A percentile compares a stretch with the other conserved stretches of the same genome.
These are phyloP conservation scores for Murraya paniculata DNA, from an alignment of 345 rosid species.

Conservation along the genomic window DNA sequence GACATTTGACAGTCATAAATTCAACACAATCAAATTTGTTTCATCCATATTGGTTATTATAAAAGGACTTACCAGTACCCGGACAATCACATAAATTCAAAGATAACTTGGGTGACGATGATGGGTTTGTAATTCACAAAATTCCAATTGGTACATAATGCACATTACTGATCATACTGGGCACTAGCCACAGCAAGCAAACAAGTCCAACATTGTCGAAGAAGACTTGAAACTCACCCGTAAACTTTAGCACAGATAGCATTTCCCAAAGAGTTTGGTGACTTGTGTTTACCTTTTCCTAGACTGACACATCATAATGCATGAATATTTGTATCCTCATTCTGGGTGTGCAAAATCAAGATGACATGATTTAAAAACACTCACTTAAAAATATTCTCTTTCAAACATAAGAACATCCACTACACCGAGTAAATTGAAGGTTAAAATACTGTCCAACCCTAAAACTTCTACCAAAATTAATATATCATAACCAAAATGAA, in stretches of 20 bases:
- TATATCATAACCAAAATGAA: background rate
- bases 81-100: no score
- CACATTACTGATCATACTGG: background rate
- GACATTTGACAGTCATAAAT: no score
- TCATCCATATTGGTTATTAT: no score
- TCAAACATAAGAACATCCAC: background rate
- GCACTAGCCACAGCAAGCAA: background rate
- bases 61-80: no score
- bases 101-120: no score
- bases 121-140: no score
- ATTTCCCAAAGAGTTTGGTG: background rate
- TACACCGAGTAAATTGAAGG: background rate
- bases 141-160: background rate
- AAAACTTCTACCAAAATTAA: constrained; percentile 7
- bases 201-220: background rate
- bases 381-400: background rate
- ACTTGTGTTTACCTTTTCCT: background rate
- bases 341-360: background rate
- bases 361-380: background rate
- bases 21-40: no score
- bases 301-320: background rate
- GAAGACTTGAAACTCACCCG: background rate
- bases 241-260: background rate
- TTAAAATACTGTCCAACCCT: background rate
- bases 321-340: background rate